Base-by-base conservation (phyloP, 805 yeast genomes). In the Yamadazyma laniorum region DNA sequence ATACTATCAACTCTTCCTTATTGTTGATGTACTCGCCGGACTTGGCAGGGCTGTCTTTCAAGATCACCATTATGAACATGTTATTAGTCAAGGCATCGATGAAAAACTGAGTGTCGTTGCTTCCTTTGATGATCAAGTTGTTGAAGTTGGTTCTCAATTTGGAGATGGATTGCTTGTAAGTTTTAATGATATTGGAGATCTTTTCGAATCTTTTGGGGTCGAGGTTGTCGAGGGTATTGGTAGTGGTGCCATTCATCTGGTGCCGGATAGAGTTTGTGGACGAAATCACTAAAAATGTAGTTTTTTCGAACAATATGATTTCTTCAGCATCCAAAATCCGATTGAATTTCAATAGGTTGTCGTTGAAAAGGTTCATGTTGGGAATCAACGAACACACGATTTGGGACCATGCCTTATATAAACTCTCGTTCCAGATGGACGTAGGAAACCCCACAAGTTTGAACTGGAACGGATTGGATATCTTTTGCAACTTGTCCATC, bases 401-500 rank as follows among this genome's bases (percentile, higher is more conserved):
- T 34, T 82, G 85, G 2, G 96, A 86, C 99, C 99, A 93, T 1
- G 99, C 99, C 59, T 85, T 90, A 59, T 91, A 93, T 42, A 91
- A 68, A 53, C 91, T 80, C 59, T 91, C 98, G 63, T 91, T 97
- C 98, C 98, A 91, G 40, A 91, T 91, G 1, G 96, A 86, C 0
- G 98, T 93, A 5, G 96, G 91, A 56, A 89, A 91, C 2, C 97
- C 97, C 12, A 78, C 75, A 31, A 88, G 67, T 32, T 77, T 68
- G 62, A 88, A 87, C 42, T 65, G 70, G 45, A 52, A 68, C 14
- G 87, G 86, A 37, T 77, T 70, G 3, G 95, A 82, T 12, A 86
- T 83, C 34, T 78, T 80, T 49, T 81, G 83, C 44, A 93, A 64
- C 52, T 84, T 85, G 35, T 77, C 80, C 85, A 88, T 84, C 84